These are phyloP conservation scores for Hypoxylon sp. DNA, from an alignment of 2,329 filamentous ascomycete species.

Conservation along the genomic window DNA sequence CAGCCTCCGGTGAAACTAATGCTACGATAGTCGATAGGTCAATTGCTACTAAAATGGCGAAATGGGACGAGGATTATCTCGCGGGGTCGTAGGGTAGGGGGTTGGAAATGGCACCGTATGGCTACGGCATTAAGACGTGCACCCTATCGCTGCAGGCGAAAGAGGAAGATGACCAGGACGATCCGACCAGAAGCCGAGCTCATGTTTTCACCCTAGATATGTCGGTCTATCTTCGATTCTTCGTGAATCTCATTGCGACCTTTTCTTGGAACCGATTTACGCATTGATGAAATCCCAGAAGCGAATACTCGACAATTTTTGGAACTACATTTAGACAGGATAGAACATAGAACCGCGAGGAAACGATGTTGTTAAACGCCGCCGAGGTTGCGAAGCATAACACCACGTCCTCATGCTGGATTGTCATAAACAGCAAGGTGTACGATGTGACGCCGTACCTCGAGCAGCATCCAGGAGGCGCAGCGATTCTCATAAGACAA, in stretches of 20 bases:
- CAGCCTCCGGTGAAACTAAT: constrained; percentile 9
- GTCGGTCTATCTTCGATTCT: too few relatives aligned
- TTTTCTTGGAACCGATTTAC: too few relatives aligned
- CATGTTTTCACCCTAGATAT: not conserved
- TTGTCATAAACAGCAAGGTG: constrained; percentile 46
- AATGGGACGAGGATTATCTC: constrained; percentile 8
- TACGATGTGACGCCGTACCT: constrained; percentile 52
- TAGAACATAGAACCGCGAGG: too few relatives aligned
- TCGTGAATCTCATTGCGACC: too few relatives aligned
- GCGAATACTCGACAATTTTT: too few relatives aligned
- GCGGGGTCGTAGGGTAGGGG: constrained; percentile 28
- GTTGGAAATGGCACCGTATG: constrained; percentile 4
- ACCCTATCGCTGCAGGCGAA: not conserved
- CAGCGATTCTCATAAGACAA: constrained; percentile 43
- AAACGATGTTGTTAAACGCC: constrained; percentile 40
- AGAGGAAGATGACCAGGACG: too few relatives aligned
- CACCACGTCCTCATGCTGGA: constrained; percentile 49
- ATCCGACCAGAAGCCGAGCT: constrained; percentile 12
- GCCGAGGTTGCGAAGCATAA: constrained; percentile 49
- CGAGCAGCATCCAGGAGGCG: constrained; percentile 45
- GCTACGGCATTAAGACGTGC: constrained; percentile 13
- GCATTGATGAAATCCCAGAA: too few relatives aligned
- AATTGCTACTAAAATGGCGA: constrained; percentile 1
- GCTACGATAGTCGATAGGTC: constrained; percentile 6
- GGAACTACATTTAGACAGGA: not conserved